Evolutionary conservation across 768 basidiomycete species (phyloP).

Genomic region (Tricholoma sp.): DNA sequence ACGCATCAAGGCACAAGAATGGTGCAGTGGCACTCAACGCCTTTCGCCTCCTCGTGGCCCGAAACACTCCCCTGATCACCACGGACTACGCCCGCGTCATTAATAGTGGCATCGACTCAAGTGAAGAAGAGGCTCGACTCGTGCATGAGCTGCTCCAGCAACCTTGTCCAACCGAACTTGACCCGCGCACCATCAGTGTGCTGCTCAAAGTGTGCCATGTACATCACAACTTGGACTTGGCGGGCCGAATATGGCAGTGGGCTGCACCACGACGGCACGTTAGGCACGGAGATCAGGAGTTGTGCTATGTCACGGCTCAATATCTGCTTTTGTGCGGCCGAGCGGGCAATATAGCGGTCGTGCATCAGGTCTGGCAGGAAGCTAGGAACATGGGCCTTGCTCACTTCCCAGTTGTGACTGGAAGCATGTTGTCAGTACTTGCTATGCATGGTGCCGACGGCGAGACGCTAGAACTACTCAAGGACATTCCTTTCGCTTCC

Average conservation of each 20-base stretch:
- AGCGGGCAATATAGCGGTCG: neutral
- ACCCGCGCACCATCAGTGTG: neutral
- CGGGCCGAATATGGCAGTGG: neutral
- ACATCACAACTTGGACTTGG: neutral
- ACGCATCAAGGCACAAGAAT: neutral
- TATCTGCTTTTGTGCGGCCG: neutral
- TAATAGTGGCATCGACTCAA: neutral
- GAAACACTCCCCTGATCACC: neutral
- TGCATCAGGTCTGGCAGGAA: neutral
- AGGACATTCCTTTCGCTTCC: neutral
- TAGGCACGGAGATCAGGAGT: neutral
- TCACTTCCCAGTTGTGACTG: neutral
- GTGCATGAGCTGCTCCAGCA: neutral
- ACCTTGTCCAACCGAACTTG: neutral
- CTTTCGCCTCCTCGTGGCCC: neutral
- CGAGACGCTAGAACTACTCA: neutral
- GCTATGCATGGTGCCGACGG: neutral
- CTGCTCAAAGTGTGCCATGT: neutral
- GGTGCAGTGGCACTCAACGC: neutral
- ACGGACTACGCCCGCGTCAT: neutral
- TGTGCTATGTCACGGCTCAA: slow-evolving; percentile 1
- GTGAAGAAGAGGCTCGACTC: neutral
- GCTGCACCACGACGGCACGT: neutral
- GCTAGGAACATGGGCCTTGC: slow-evolving; percentile 1
- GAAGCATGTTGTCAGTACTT: slow-evolving; percentile 1